A percentile compares a stretch with the other conserved stretches of the same genome.
These are phyloP conservation scores for Candida michaelii DNA, from an alignment of 805 yeast species.

Conservation along the genomic window DNA sequence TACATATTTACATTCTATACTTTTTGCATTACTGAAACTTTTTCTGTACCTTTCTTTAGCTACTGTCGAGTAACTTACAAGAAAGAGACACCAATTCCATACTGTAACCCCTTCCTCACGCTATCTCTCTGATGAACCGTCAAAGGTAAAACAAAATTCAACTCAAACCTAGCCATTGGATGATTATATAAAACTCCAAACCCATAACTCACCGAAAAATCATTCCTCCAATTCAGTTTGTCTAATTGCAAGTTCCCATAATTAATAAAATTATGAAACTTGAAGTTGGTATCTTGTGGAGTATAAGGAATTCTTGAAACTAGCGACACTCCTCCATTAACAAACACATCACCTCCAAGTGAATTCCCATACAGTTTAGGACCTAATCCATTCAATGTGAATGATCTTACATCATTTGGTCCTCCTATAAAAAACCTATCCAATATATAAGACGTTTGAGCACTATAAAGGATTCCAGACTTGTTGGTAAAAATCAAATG, in stretches of 20 bases:
- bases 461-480: constrained; percentile 29
- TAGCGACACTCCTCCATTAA: constrained; percentile 46
- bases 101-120: constrained; percentile 53
- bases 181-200: constrained; percentile 53
- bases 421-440: constrained; percentile 61
- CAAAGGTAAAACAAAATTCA: constrained; percentile 54
- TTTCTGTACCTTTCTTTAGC: too few species aligned
- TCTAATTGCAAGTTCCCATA: constrained; percentile 38
- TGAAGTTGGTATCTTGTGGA: constrained; percentile 45
- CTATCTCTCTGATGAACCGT: constrained; percentile 45
- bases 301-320: constrained; percentile 44
- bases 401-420: constrained; percentile 57
- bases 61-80: too few species aligned
- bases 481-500: constrained; percentile 30
- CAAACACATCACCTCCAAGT: constrained; percentile 53
- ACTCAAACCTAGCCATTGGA: constrained; percentile 59
- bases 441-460: constrained; percentile 35
- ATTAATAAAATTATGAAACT: constrained; percentile 48
- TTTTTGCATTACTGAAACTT: too few species aligned
- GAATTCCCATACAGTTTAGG: constrained; percentile 52
- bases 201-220: constrained; percentile 43
- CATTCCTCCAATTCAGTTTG: constrained; percentile 1
- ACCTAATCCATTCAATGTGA: constrained; percentile 51
- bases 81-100: constrained; percentile 60
- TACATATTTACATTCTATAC: constrained; percentile 4